These are phyloP conservation scores for Staphylotrichum tortipilum DNA, from an alignment of 495 filamentous ascomycete species.

Conservation along the genomic window DNA sequence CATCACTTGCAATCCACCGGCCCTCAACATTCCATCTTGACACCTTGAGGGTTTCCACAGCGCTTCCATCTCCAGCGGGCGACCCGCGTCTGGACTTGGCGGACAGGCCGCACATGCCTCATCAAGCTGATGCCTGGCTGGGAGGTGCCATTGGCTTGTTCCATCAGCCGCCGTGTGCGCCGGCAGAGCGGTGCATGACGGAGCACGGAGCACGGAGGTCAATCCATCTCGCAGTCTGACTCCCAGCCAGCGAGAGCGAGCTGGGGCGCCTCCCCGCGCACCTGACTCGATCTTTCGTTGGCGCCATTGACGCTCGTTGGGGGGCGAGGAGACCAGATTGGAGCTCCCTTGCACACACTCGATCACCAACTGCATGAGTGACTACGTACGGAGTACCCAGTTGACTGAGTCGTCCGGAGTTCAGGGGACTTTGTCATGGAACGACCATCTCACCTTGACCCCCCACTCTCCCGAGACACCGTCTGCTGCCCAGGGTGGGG, in stretches of 20 bases:
- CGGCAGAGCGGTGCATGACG: slow-evolving; percentile 13
- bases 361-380: not conserved
- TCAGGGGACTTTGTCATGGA: too few species aligned
- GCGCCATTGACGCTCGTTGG: too few species aligned
- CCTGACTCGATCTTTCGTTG: too few species aligned
- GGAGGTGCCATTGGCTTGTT: slow-evolving; percentile 16
- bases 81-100: slow-evolving; percentile 6
- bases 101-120: slow-evolving; percentile 9
- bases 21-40: too few species aligned
- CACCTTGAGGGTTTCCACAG: too few species aligned
- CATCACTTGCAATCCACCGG: too few species aligned
- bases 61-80: not conserved
- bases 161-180: slow-evolving; percentile 24
- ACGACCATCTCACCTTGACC: too few species aligned
- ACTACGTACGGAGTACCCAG: not conserved
- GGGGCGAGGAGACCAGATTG: too few species aligned
- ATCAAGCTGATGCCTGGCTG: slow-evolving; percentile 13
- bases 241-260: too few species aligned
- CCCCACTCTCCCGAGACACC: slow-evolving; percentile 9
- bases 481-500: slow-evolving; percentile 10
- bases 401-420: not conserved
- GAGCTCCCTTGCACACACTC: too few species aligned
- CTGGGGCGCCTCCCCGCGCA: too few species aligned
- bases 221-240: slow-evolving; percentile 14
- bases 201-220: too few species aligned